A percentile compares a stretch with the other conserved stretches of the same genome.
phyloP scores from a whole-genome alignment of 805 yeast genomes.

The Lipomyces spencermartinsiae region DNA sequence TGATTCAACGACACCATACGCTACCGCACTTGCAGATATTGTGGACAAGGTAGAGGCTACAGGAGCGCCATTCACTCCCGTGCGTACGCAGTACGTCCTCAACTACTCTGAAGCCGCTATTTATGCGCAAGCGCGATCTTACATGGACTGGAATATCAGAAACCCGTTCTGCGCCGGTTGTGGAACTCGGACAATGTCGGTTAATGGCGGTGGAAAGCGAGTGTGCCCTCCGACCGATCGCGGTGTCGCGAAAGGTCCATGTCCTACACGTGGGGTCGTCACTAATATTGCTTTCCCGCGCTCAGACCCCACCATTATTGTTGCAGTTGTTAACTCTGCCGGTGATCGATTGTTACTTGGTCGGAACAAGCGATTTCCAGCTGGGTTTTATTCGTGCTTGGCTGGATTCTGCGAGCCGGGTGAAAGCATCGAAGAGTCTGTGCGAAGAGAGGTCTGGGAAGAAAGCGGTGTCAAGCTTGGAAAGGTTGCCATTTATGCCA shows the following conservation, averaged over 20 bases:
- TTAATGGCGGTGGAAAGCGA: constrained; percentile 51
- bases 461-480: constrained; percentile 82
- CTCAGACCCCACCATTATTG: constrained; percentile 86
- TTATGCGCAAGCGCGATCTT: constrained; percentile 82
- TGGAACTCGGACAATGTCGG: constrained; percentile 57
- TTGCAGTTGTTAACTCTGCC: constrained; percentile 71
- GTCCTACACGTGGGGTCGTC: constrained; percentile 54
- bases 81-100: constrained; percentile 27
- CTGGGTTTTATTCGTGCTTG: constrained; percentile 68
- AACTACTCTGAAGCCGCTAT: constrained; percentile 61
- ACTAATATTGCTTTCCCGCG: constrained; percentile 89
- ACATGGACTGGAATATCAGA: constrained; percentile 74
- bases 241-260: constrained; percentile 40
- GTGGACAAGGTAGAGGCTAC: constrained; percentile 22
- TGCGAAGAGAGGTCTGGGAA: constrained; percentile 90
- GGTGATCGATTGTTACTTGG: constrained; percentile 73
- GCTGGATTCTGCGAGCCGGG: constrained; percentile 98
- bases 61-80: constrained; percentile 25
- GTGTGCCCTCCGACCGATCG: constrained; percentile 47
- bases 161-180: constrained; percentile 79
- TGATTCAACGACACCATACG: constrained; percentile 7
- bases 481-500: constrained; percentile 64
- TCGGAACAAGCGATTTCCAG: constrained; percentile 65
- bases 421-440: constrained; percentile 88
- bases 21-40: constrained; percentile 12